These are phyloP conservation scores for Rhynchospora tenuis DNA, from an alignment of 176 grass and related monocot genomes.

Conservation along the genomic window DNA sequence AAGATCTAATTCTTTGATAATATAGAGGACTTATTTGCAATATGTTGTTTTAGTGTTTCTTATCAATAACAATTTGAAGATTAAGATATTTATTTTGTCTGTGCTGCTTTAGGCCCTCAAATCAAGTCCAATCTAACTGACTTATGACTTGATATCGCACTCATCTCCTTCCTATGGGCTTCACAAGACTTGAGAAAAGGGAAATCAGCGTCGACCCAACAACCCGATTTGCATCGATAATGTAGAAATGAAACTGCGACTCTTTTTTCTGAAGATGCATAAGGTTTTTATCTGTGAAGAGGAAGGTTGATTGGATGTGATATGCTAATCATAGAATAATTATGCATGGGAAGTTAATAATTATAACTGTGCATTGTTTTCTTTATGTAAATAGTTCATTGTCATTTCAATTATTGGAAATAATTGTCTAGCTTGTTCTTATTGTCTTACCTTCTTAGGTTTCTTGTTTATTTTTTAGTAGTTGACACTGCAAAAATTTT, in stretches of 20 bases:
- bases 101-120: slow-evolving; percentile 52
- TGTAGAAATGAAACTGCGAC: neutral
- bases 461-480: neutral
- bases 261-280: neutral
- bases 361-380: slow-evolving; percentile 18
- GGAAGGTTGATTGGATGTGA: slow-evolving; percentile 5
- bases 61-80: slow-evolving; percentile 9
- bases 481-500: neutral
- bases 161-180: slow-evolving; percentile 1
- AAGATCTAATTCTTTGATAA: neutral
- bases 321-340: slow-evolving; percentile 21
- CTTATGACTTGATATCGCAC: slow-evolving; percentile 17
- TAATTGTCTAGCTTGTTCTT: slow-evolving; percentile 1
- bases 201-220: neutral
- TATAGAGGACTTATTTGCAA: neutral
- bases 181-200: neutral
- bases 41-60: slow-evolving; percentile 3
- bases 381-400: slow-evolving; percentile 13
- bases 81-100: slow-evolving; percentile 2
- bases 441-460: neutral
- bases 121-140: slow-evolving; percentile 68
- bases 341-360: slow-evolving; percentile 4
- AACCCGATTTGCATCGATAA: neutral
- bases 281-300: neutral
- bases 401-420: slow-evolving; percentile 9